Conservation (phyloP, 2,329 filamentous ascomycete genomes). For the Metarhizium album region DNA sequence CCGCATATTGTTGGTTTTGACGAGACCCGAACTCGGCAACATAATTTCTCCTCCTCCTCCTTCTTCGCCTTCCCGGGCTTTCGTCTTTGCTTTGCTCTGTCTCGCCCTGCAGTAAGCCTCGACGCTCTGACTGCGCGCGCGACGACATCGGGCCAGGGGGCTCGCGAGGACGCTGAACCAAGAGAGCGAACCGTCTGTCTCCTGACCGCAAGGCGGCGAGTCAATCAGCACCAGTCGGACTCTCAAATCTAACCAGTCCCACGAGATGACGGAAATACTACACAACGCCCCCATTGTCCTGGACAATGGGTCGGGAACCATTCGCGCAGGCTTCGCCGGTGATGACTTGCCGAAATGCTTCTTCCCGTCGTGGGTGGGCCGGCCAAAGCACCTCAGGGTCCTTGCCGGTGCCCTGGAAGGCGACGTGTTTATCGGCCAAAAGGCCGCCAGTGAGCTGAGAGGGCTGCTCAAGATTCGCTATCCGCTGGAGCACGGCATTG, state of each 20-base stretch:
- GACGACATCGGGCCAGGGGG: not conserved
- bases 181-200: not conserved
- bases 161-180: not conserved
- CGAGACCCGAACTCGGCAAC: not conserved
- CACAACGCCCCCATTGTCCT: constrained; percentile 98
- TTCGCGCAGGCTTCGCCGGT: constrained; percentile 91
- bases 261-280: constrained; percentile 49
- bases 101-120: not conserved
- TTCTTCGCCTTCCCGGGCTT: not conserved
- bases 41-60: no score
- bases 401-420: constrained; percentile 94
- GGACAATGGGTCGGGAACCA: constrained; percentile 97
- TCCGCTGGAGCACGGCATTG: constrained; percentile 92
- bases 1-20: not conserved
- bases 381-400: constrained; percentile 89
- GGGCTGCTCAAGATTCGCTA: constrained; percentile 93
- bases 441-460: constrained; percentile 76
- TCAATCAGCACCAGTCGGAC: not conserved
- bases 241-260: not conserved
- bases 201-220: not conserved
- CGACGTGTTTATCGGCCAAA: constrained; percentile 91
- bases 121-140: not conserved
- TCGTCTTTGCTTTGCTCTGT: not conserved
- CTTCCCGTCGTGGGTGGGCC: constrained; percentile 93
- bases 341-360: constrained; percentile 93